Evolutionary conservation across 208 protist genomes (phyloP), one percentile per base, ranked within the genome.

Genomic region (Leishmania braziliensis): DNA sequence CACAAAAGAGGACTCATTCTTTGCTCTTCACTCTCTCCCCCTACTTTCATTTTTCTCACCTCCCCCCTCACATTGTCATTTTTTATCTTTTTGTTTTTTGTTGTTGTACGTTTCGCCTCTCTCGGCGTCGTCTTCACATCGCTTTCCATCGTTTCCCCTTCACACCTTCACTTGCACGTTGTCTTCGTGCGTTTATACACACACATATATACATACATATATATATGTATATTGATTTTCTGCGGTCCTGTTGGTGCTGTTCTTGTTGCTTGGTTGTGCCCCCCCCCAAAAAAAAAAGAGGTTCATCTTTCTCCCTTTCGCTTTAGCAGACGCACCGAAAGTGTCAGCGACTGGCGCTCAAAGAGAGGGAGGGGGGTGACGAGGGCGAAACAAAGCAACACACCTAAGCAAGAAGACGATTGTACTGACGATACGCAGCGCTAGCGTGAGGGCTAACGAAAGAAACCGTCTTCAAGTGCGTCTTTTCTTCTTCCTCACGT

Each of bases 131-230:
- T 39, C 36, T 39, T 39, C 36, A 39, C 36, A 39, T 39, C 36
- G 36, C 0, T 36, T 48, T 46, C 4, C 65, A 0, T 18, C 36
- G 43, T 48, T 50, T 1, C 10, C 5, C 36, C 36, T 56, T 84
- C 68, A 8, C 6, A 18, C 33, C 26, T 6, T 9, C 33, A 33
- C n/a, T n/a, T 26, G 6, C 14, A 10, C 60, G 18, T 39, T n/a
- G 20, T 18, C n/a, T 79, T 82, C 20, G 48, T 79, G 79, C 68
- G 77, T 83, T 65, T 8, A 14, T 69, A n/a, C n/a, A n/a, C n/a
- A n/a, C n/a, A n/a, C n/a, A n/a, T n/a, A n/a, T n/a, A n/a, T n/a
- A n/a, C n/a, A n/a, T n/a, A n/a, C n/a, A 36, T 65, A 48, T 69
- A 10, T 83, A 8, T 53, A 4, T 43, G 29, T 36, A n/a, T 82